Evolutionary conservation across 768 basidiomycete species (phyloP), one percentile per base, ranked within the genome.

Genomic region (Leccinum disarticulatum): DNA sequence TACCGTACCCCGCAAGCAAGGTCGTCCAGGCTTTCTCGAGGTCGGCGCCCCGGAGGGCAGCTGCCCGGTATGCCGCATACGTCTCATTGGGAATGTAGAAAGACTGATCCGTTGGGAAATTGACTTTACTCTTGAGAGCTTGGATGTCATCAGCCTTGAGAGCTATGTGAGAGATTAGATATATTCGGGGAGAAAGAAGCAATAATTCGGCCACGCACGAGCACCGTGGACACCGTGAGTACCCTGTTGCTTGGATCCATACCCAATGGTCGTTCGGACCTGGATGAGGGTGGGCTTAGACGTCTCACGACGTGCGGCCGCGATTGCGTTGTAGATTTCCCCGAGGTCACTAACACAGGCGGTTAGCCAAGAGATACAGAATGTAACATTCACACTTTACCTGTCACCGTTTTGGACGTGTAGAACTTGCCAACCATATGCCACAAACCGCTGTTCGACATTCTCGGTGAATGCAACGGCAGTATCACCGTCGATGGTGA

Each of bases 401-500:
- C 71, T 79, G 76, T 93, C 88, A 55, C 93, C 93, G 60, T 94
- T 79, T 59, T 87, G 80, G 59, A 95, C 91, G 69, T 83, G 84
- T 61, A 95, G 84, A 58, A 95, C 93, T 63, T 97, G 90, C 95
- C 95, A 98, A 56, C 91, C 93, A 75, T 97, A 97, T 2, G 95
- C 73, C 71, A 87, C 77, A 82, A 95, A 97, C 57, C 95, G 87
- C 71, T 88, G 86, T 66, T 83, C 85, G 57, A 96, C 93, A 67
- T 97, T 86, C 76, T 98, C 95, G 47, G 95, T 98, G 82, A 98
- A 98, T 17, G 95, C 90, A 58, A 88, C 82, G 58, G 85, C 85
- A 64, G 95, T 98, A 76, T 93, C 86, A 63, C 95, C 95, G 72
- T 98, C 95, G 68, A 98, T 97, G 63, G 95, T 93, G 74, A 98